These are phyloP conservation scores for Cryphonectria naterciae DNA, from an alignment of 2,329 filamentous ascomycete genomes.

Conservation along the genomic window DNA sequence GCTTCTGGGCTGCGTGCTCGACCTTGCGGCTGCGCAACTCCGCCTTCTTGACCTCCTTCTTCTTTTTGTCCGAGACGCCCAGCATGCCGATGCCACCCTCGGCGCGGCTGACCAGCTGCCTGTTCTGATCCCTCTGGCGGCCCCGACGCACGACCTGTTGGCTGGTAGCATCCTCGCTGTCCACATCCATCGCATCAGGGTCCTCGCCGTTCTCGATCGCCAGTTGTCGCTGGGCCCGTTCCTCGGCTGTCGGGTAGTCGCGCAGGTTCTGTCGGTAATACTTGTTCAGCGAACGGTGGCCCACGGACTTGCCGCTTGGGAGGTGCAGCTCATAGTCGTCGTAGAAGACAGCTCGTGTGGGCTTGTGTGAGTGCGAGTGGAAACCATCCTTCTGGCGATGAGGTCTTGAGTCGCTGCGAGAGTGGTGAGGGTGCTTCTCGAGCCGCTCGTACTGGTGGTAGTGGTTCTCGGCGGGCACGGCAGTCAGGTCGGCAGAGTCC, in stretches of 20 bases:
- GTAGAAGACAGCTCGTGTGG: constrained; percentile 77
- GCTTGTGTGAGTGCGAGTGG: constrained; percentile 82
- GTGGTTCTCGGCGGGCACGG: constrained; percentile 75
- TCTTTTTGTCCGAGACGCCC: constrained; percentile 77
- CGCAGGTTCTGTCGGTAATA: constrained; percentile 94
- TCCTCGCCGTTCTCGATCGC: constrained; percentile 55
- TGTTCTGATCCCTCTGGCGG: constrained; percentile 48
- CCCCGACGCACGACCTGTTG: constrained; percentile 41
- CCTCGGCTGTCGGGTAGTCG: constrained; percentile 78
- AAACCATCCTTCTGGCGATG: constrained; percentile 78
- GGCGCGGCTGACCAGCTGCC: constrained; percentile 66
- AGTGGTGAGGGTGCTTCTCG: constrained; percentile 75
- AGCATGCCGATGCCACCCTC: constrained; percentile 78
- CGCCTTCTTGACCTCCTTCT: constrained; percentile 65
- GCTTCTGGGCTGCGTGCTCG: constrained; percentile 63
- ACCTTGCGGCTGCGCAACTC: constrained; percentile 72
- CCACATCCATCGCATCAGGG: constrained; percentile 45
- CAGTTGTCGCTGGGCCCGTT: constrained; percentile 67
- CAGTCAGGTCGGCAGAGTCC: constrained; percentile 81
- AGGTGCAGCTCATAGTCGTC: constrained; percentile 94
- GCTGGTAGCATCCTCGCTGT: constrained; percentile 42
- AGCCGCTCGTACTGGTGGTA: constrained; percentile 74
- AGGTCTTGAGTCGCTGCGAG: constrained; percentile 69
- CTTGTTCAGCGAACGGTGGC: constrained; percentile 82
- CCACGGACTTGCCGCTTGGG: constrained; percentile 85